Conservation (phyloP, 2,329 filamentous ascomycete genomes). For the Exophiala spinifera region DNA sequence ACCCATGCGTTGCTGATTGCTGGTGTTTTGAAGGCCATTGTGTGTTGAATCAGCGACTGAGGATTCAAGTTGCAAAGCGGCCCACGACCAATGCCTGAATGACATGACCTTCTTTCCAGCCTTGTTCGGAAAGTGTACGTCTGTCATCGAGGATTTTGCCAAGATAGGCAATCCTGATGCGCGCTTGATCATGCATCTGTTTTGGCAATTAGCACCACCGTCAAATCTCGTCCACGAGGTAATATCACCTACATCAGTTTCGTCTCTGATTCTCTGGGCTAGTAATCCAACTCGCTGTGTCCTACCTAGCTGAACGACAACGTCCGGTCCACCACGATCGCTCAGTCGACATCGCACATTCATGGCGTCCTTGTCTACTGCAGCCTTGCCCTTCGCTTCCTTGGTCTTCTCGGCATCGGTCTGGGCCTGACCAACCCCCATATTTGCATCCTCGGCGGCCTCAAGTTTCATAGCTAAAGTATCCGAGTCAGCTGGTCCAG, state of each 20-base stretch:
- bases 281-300: conserved; percentile 64
- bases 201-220: conserved; percentile 1
- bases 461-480: conserved; percentile 29
- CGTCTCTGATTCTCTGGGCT: conserved; percentile 60
- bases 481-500: conserved; percentile 34
- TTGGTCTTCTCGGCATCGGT: conserved; percentile 39
- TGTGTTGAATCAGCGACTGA: background rate
- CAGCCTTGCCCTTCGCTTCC: conserved; percentile 61
- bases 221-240: conserved; percentile 11
- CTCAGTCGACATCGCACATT: conserved; percentile 63
- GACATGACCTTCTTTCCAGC: conserved; percentile 72
- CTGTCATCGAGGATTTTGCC: conserved; percentile 74
- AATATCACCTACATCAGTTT: conserved; percentile 34
- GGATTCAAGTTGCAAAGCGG: conserved; percentile 2
- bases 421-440: conserved; percentile 25
- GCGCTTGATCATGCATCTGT: conserved; percentile 58
- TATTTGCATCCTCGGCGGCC: conserved; percentile 26
- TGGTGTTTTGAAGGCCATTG: no score
- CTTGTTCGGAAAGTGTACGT: conserved; percentile 62
- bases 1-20: no score
- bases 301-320: conserved; percentile 56
- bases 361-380: conserved; percentile 52
- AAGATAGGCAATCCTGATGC: conserved; percentile 72
- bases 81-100: conserved; percentile 67
- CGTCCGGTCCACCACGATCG: conserved; percentile 61